Evolutionary conservation across 495 filamentous ascomycete species (phyloP), one percentile per base, ranked within the genome.

Genomic region (Xylaria cubensis): DNA sequence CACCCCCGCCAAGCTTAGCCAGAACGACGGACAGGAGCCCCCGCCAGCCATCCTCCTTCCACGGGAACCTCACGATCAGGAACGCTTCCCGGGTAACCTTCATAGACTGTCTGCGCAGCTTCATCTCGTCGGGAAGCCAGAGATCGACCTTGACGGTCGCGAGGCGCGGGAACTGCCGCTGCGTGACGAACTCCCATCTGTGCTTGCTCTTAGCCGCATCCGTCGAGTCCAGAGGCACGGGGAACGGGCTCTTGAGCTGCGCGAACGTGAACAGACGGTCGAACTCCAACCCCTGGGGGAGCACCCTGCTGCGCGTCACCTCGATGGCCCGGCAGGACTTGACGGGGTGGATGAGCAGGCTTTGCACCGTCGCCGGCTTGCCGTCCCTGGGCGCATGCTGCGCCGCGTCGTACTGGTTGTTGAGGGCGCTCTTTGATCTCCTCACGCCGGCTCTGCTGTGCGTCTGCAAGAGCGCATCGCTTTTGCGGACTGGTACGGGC

Each of bases 251-350:
- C 77, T 87, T 88, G 39, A 91, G 84, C 78, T 94, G 90, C 1
- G 91, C 92, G 74, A 97, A 93, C 62, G 88, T 92, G 84, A 94
- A 97, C 74, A 93, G 89, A 1, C 95, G 90, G 79, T 98, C 95
- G 79, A 91, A 92, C 78, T 92, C 86, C 58, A 98, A 85, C 4
- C 95, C 95, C 19, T 89, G 90, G 6, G 88, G 78, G 36, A 94
- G 81, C 5, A 97, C 86, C 63, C 90, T 88, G 55, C 88, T 90
- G 64, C 84, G 76, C 66, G 87, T 82, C 64, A 97, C 77, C 81
- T 97, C 93, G 24, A 97, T 89, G 17, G 91, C 93, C 72, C 86
- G 84, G 78, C 95, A 97, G 70, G 92, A 93, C 83, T 98, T 98
- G 74, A 97, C 83, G 0, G 95, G 95, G 79, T 95, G 97, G 51